Evolutionary conservation across 176 grass and related monocot genomes (phyloP).

Genomic region (Aegilops bicornis): DNA sequence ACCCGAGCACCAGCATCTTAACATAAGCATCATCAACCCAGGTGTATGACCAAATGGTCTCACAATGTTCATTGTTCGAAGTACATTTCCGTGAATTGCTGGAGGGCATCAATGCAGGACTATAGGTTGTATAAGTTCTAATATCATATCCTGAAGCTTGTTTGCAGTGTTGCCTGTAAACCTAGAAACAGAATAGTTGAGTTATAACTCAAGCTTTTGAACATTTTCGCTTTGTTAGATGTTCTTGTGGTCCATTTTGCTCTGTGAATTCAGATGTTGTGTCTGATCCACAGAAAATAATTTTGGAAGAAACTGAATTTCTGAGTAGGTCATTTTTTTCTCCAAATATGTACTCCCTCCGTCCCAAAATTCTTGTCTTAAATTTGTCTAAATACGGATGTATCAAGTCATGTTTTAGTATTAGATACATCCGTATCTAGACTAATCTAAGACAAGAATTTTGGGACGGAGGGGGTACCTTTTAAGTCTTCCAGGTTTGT

Average conservation of each 20-base stretch:
- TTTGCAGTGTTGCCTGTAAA: background rate
- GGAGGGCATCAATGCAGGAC: background rate
- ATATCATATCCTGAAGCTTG: background rate
- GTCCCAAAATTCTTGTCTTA: no score
- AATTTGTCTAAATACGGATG: no score
- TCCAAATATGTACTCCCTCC: background rate
- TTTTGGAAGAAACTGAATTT: background rate
- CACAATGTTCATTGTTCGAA: background rate
- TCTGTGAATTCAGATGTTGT: background rate
- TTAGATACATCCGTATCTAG: no score
- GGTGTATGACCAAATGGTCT: background rate
- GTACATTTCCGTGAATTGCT: background rate
- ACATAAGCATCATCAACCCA: background rate
- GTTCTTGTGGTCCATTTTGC: background rate
- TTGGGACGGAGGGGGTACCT: no score
- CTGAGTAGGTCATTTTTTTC: background rate
- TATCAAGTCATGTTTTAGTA: no score
- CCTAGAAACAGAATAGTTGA: background rate
- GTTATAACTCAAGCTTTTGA: background rate
- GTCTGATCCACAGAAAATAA: background rate
- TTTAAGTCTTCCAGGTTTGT: background rate
- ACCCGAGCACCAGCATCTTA: background rate
- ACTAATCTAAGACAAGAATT: no score
- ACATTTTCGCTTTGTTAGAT: slow-evolving; percentile 15
- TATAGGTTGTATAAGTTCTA: background rate